Conservation (phyloP, 345 rosid species). For the Arabidopsis suecica region DNA sequence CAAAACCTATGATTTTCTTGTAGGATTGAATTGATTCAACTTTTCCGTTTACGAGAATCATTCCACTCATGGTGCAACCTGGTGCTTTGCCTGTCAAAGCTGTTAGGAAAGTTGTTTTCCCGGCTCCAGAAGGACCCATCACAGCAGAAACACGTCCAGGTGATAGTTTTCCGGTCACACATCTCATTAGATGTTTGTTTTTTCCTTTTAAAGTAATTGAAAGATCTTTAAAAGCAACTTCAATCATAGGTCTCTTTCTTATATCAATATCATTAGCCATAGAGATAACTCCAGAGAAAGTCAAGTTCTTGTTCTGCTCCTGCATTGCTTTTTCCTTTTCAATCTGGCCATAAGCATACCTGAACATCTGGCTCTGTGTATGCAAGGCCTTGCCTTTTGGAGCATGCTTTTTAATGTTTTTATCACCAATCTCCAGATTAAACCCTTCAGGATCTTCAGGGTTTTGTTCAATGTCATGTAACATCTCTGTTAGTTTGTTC, state of each 20-base stretch:
- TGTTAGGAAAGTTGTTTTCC: slow-evolving; percentile 94
- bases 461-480: slow-evolving; percentile 77
- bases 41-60: slow-evolving; percentile 86
- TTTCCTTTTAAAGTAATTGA: slow-evolving; percentile 77
- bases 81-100: slow-evolving; percentile 90
- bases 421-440: slow-evolving; percentile 81
- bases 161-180: slow-evolving; percentile 86
- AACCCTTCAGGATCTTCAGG: slow-evolving; percentile 77
- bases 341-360: slow-evolving; percentile 90
- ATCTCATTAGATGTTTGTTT: slow-evolving; percentile 82
- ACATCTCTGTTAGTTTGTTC: slow-evolving; percentile 75
- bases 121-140: slow-evolving; percentile 99
- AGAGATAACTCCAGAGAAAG: slow-evolving; percentile 87
- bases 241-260: slow-evolving; percentile 75
- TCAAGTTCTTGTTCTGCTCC: slow-evolving; percentile 83
- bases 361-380: slow-evolving; percentile 95
- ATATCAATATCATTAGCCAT: slow-evolving; percentile 78
- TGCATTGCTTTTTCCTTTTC: slow-evolving; percentile 93
- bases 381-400: slow-evolving; percentile 85
- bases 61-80: slow-evolving; percentile 76
- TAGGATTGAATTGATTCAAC: slow-evolving; percentile 79
- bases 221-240: slow-evolving; percentile 84
- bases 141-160: slow-evolving; percentile 97
- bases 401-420: slow-evolving; percentile 63
- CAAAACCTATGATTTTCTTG: slow-evolving; percentile 91